Conservation (phyloP, 192 early-diverging fungal species). For the Backusella tarrabulga region DNA sequence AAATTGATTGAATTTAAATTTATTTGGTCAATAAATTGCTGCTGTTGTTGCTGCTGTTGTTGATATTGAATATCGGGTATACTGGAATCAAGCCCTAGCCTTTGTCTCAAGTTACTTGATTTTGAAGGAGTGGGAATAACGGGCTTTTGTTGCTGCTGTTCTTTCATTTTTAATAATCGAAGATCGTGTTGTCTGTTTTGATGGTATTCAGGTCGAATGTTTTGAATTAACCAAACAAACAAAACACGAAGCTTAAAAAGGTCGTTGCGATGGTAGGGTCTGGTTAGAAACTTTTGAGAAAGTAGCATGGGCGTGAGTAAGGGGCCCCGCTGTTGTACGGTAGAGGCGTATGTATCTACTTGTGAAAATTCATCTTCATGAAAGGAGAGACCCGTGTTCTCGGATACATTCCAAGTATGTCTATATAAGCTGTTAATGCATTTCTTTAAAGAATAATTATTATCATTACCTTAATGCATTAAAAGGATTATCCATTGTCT, state of each 20-base stretch:
- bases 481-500: conserved; percentile 20
- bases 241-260: conserved; percentile 59
- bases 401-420: neutral
- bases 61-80: neutral
- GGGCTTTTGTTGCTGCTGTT: neutral
- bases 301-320: conserved; percentile 60
- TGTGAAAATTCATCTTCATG: conserved; percentile 48
- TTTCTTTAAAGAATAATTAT: too few relatives aligned
- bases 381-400: neutral
- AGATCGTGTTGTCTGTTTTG: conserved; percentile 17
- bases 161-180: neutral
- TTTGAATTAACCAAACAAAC: conserved; percentile 70
- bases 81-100: neutral
- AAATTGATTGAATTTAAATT: conserved; percentile 8
- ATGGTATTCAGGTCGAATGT: conserved; percentile 41
- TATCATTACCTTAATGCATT: conserved; percentile 24
- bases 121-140: neutral
- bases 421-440: neutral
- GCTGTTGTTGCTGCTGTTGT: neutral
- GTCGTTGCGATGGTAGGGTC: conserved; percentile 59
- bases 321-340: conserved; percentile 57
- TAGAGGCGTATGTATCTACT: conserved; percentile 65
- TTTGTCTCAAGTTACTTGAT: neutral
- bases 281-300: conserved; percentile 61
- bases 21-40: neutral